Base-by-base conservation (phyloP, 1,284 basidiomycete species). In the Leccinum solheimii region DNA sequence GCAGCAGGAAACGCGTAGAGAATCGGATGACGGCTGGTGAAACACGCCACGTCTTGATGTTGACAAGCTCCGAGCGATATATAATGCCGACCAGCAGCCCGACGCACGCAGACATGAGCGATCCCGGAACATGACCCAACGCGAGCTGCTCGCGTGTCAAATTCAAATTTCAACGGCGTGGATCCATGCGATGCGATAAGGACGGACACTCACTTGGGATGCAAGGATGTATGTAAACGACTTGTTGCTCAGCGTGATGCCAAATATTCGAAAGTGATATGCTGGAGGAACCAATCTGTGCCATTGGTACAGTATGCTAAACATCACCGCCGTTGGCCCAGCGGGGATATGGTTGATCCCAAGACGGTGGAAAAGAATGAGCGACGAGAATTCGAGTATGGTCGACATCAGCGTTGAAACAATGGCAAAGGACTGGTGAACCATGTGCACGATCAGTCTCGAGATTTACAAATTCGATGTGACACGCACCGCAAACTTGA, bases 401-500 rank as follows among this genome's bases (percentile, higher is more conserved):
- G 89, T 92, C 2, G 88, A 84, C 32, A 93, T 71, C 32, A 88
- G 64, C 1, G 83, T 77, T 2, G 88, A 86, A 11, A 93, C 80
- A 21, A 90, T 70, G 16, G 84, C 76, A 74, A 94, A 95, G 6
- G 92, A 94, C 92, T 95, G 67, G 36, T 50, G 27, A 53, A 57
- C 13, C 8, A 48, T 32, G 55, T 6, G 14, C n/a, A 50, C 16
- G 36, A 59, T 62, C 40, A 63, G 58, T 58, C 21, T 43, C 13
- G 51, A 45, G 32, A 40, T 58, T 34, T 13, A 13, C 36, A 27
- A 30, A 55, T 26, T 61, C 32, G 49, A 49, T 14, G 23, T 26
- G 34, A 36, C 16, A 78, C 91, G 76, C 67, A 94, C 94, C n/a
- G 92, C 91, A 76, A 86, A 97, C 74, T 97, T 97, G 61, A 88